Percentiles rank a stretch among this genome's conserved stretches.
Conservation (phyloP, 2,329 filamentous ascomycete species). For the Anisogramma anomala region DNA sequence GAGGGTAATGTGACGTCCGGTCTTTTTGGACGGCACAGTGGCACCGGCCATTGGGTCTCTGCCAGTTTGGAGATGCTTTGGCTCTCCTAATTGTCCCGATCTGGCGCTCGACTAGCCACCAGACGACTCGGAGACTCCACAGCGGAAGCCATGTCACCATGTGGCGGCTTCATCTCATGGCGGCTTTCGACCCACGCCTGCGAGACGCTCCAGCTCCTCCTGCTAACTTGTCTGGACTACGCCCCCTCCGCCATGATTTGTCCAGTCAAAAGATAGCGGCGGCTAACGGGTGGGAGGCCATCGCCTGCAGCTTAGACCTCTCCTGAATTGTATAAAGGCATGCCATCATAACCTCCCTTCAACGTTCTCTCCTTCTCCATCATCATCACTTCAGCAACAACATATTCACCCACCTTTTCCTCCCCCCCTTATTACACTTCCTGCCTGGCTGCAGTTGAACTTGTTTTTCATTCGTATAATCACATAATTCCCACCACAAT, state of each 20-base stretch:
- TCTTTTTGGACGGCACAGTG: conserved; percentile 1
- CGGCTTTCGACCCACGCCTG: not conserved
- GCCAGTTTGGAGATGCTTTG: no score
- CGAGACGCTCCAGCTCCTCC: conserved; percentile 9
- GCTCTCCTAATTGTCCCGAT: no score
- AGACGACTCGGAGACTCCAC: no score
- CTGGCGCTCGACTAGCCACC: no score
- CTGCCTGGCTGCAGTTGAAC: conserved; percentile 13
- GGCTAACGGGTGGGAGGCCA: no score
- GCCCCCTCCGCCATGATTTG: not conserved
- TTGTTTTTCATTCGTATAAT: conserved; percentile 11
- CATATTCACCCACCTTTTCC: conserved; percentile 9
- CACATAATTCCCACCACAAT: not conserved
- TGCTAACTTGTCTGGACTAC: conserved; percentile 9
- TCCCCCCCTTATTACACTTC: not conserved
- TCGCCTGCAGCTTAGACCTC: no score
- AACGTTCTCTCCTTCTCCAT: not conserved
- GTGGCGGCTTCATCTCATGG: conserved; percentile 10
- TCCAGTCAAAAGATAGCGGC: not conserved
- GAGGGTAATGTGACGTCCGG: conserved; percentile 1
- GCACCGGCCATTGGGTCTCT: no score
- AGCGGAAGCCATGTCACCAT: no score
- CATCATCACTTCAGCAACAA: conserved; percentile 13
- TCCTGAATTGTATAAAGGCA: no score
- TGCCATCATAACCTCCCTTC: not conserved